Conservation (phyloP, 805 yeast genomes). For the Lachancea sp. region DNA sequence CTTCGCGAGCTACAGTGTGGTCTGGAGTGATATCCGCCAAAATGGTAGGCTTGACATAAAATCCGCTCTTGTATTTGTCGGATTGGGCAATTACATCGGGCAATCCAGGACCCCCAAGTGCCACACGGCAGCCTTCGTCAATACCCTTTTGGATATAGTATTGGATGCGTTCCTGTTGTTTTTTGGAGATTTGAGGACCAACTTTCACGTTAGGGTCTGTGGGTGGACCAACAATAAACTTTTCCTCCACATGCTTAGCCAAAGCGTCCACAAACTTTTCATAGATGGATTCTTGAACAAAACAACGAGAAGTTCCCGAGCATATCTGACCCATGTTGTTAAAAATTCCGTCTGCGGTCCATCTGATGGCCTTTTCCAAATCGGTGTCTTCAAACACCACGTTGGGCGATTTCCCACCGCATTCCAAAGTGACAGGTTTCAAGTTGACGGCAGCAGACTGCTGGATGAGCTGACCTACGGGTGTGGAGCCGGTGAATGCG, state of each 20-base stretch:
- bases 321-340: slow-evolving; percentile 60
- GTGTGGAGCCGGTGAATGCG: slow-evolving; percentile 53
- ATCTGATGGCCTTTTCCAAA: slow-evolving; percentile 42
- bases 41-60: slow-evolving; percentile 42
- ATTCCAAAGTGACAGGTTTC: slow-evolving; percentile 44
- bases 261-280: slow-evolving; percentile 43
- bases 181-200: slow-evolving; percentile 52
- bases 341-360: slow-evolving; percentile 52
- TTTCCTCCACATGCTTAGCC: slow-evolving; percentile 29
- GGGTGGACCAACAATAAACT: slow-evolving; percentile 42
- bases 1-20: slow-evolving; percentile 41
- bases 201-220: slow-evolving; percentile 37
- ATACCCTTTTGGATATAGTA: slow-evolving; percentile 44
- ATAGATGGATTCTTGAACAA: slow-evolving; percentile 49
- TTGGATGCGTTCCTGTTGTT: slow-evolving; percentile 43
- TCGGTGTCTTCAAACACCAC: slow-evolving; percentile 44
- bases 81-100: slow-evolving; percentile 24
- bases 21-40: slow-evolving; percentile 39
- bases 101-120: slow-evolving; percentile 38
- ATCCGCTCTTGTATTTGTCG: slow-evolving; percentile 25
- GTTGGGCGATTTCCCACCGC: slow-evolving; percentile 49
- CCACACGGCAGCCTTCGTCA: slow-evolving; percentile 46
- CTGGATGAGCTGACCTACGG: slow-evolving; percentile 41
- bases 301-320: slow-evolving; percentile 56
- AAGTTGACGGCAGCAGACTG: slow-evolving; percentile 38